Evolutionary conservation across 2,329 filamentous ascomycete species (phyloP), one percentile per base, ranked within the genome.

Genomic region (Ophiostoma montium): DNA sequence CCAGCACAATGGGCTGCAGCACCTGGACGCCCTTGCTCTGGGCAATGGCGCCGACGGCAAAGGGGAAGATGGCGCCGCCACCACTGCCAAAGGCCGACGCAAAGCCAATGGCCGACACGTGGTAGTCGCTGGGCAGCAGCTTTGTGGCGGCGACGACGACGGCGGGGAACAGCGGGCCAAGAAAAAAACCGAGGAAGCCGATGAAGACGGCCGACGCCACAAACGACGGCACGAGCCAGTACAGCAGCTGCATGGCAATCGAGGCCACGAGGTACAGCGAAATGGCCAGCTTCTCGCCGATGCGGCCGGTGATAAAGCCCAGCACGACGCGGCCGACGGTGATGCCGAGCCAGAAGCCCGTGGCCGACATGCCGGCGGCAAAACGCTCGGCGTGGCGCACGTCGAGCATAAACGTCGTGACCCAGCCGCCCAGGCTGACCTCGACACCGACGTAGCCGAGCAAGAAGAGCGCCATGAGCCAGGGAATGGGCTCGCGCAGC

Each of bases 341-440:
- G 54, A 94, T 71, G 0, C 86, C 87, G 39, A 86, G 73, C 87
- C 87, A 94, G 65, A 90, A 94, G 0, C 85, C 81, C 0, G 85
- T 90, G 0, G 80, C 81, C 0, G 78, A 79, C 66, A 92, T 77
- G 3, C 86, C 86, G 32, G 82, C 80, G 2, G 79, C 72, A 58
- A 92, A 90, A 0, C 78, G 68, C 21, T 70, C 72, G 3, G 80
- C 85, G 35, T 81, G 63, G 13, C 88, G 76, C 21, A 88, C 80
- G 18, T 75, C 70, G n/a, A 89, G 78, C 85, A 94, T 94, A 61
- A 94, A 94, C 1, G 81, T 82, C 45, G 86, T 81, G 54, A 94
- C 80, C 84, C 84, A 89, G 13, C 84, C 64, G 33, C 84, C 50
- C 31, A 65, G 53, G 30, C 59, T 60, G 52, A 87, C 82, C 64